Evolutionary conservation across 1,284 basidiomycete species (phyloP), one percentile per base, ranked within the genome.

Genomic region (Fomitiporia mediterranea): DNA sequence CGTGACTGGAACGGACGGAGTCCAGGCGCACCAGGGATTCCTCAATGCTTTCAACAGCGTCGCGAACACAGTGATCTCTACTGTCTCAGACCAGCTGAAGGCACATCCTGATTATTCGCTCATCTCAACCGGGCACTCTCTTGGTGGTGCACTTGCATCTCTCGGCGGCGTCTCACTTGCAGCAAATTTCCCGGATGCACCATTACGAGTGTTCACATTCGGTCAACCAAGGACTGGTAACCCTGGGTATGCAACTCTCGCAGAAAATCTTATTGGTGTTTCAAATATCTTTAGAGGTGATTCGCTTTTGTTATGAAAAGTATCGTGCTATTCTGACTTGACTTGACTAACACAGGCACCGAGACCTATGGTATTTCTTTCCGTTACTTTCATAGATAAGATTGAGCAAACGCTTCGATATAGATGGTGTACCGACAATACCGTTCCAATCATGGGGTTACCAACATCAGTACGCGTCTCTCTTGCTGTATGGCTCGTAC

Each of bases 211-310:
- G 11, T 78, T 72, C 58, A 78, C 75, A 2, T 77, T 70, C 59
- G 76, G 76, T 21, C 77, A 78, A 63, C 76, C 77, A 21, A 69
- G 77, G 19, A 70, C 70, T 3, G 77, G 77, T 9, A 69, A 78
- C 55, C 59, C 62, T 0, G 61, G 64, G 0, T 79, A 74, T 58
- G 71, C 73, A 3, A 61, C 67, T 2, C 64, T 72, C 8, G 73
- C 74, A 2, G 76, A 77, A 51, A 58, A 61, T 4, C 48, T 60
- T n/a, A 61, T 79, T 15, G 74, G 72, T 4, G 60, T 62, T 8
- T 46, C 60, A 6, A 71, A 72, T 53, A 69, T 73, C 53, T 74
- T 69, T 61, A 68, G 76, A 63, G 69, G 72, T 77, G 68, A 34
- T 23, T 53, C 49, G 19, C 17, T 21, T n/a, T n/a, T n/a, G n/a